phyloP scores from a whole-genome alignment of 768 basidiomycete genomes.

The Termitomyces sp. region DNA sequence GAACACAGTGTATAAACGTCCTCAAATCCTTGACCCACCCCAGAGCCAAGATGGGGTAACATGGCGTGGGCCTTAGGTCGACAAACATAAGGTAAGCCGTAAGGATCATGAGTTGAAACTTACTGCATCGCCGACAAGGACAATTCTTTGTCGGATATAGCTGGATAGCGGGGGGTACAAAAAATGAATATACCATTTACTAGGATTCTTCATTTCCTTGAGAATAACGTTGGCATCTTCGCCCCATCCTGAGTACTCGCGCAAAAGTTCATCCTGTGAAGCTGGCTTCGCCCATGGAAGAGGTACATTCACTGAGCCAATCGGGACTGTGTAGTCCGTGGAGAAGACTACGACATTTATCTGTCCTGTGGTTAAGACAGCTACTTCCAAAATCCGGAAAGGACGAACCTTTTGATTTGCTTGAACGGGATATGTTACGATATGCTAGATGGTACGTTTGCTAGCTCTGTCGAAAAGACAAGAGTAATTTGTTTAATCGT shows the following conservation, averaged over 20 bases:
- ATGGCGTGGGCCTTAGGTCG: slow-evolving; percentile 49
- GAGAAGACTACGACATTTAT: slow-evolving; percentile 45
- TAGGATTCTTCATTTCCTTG: slow-evolving; percentile 38
- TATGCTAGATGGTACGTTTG: slow-evolving; percentile 32
- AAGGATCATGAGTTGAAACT: slow-evolving; percentile 11
- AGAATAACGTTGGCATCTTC: slow-evolving; percentile 37
- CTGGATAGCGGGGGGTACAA: slow-evolving; percentile 41
- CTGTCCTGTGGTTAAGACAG: slow-evolving; percentile 15
- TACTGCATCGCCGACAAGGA: slow-evolving; percentile 52
- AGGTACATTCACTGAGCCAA: slow-evolving; percentile 22
- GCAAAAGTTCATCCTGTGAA: slow-evolving; percentile 37
- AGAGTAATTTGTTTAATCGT: not conserved
- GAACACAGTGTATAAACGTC: slow-evolving; percentile 45
- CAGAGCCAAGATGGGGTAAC: slow-evolving; percentile 55
- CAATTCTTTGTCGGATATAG: slow-evolving; percentile 40
- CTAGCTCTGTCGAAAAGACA: not conserved
- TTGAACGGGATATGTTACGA: slow-evolving; percentile 49
- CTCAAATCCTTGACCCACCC: slow-evolving; percentile 57
- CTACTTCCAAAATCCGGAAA: not conserved
- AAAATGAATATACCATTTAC: slow-evolving; percentile 50
- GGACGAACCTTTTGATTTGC: slow-evolving; percentile 33
- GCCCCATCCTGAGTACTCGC: slow-evolving; percentile 42
- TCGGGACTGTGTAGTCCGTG: slow-evolving; percentile 26
- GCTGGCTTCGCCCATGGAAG: slow-evolving; percentile 40
- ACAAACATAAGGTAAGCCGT: not conserved